Evolutionary conservation across 176 grass and related monocot genomes (phyloP).

Genomic region (Oryza meridionalis): DNA sequence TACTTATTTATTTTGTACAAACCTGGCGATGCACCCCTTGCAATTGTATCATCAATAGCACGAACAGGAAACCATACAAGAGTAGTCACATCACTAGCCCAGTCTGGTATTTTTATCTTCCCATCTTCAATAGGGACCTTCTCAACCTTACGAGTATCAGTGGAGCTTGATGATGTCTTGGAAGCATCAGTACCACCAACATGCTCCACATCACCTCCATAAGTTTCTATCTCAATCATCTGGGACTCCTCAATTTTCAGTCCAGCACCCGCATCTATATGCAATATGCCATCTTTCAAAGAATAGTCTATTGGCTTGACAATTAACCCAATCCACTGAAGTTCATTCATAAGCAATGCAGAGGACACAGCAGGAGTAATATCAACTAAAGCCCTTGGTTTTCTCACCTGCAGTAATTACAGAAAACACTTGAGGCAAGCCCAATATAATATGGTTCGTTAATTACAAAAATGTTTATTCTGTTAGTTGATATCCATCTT

Average conservation of each 20-base stretch:
- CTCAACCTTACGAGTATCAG: slow-evolving; percentile 51
- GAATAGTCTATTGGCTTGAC: slow-evolving; percentile 95
- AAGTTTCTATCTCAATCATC: slow-evolving; percentile 90
- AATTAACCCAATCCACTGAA: slow-evolving; percentile 96
- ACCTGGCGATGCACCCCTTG: slow-evolving; percentile 87
- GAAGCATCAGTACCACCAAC: slow-evolving; percentile 33
- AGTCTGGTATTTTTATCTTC: slow-evolving; percentile 89
- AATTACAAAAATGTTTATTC: slow-evolving; percentile 14
- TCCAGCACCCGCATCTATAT: slow-evolving; percentile 92
- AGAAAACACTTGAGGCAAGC: slow-evolving; percentile 11
- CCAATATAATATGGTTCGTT: not conserved
- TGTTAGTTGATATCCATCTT: not conserved
- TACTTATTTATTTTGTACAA: slow-evolving; percentile 44
- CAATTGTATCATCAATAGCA: slow-evolving; percentile 87
- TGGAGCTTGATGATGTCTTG: slow-evolving; percentile 3
- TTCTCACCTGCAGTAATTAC: slow-evolving; percentile 68
- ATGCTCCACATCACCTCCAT: slow-evolving; percentile 41
- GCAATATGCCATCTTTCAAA: slow-evolving; percentile 83
- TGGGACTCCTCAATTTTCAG: slow-evolving; percentile 85
- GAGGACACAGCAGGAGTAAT: slow-evolving; percentile 88
- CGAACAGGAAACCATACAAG: slow-evolving; percentile 94
- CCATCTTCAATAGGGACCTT: slow-evolving; percentile 77
- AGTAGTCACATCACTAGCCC: slow-evolving; percentile 78
- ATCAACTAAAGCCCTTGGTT: slow-evolving; percentile 93
- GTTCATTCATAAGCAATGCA: slow-evolving; percentile 92